phyloP scores from a whole-genome alignment of 257 asterid species.

The Scutellaria minor region DNA sequence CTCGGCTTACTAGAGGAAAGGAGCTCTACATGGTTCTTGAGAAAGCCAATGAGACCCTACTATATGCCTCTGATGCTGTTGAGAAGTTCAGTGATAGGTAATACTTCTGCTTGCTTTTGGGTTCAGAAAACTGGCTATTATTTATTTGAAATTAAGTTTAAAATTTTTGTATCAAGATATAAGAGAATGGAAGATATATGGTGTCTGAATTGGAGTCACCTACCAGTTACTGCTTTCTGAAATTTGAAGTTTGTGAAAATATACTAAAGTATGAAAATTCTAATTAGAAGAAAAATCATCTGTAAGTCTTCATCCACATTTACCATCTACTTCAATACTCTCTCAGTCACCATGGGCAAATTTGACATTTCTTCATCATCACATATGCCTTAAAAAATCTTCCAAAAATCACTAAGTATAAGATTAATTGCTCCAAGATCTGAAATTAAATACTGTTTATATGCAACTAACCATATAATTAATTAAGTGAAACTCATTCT shows the following conservation, averaged over 20 bases:
- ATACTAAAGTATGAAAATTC: not conserved
- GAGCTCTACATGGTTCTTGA: constrained; percentile 96
- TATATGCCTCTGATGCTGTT: constrained; percentile 87
- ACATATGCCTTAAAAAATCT: too few relatives aligned
- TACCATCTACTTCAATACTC: not conserved
- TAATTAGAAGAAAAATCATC: not conserved
- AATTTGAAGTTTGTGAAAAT: not conserved
- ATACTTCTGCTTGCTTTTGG: constrained; percentile 6
- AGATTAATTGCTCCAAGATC: too few relatives aligned
- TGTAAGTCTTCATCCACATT: not conserved
- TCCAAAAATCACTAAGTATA: too few relatives aligned
- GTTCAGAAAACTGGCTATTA: constrained; percentile 17
- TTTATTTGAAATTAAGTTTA: not conserved
- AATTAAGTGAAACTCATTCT: too few relatives aligned
- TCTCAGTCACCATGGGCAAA: too few relatives aligned
- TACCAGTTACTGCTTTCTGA: not conserved
- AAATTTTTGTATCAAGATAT: constrained; percentile 19
- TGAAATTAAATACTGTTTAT: too few relatives aligned
- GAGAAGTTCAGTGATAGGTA: constrained; percentile 97
- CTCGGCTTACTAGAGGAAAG: constrained; percentile 77
- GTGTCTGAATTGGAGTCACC: not conserved
- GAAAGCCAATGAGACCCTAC: constrained; percentile 94
- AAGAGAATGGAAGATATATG: not conserved
- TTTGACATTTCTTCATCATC: too few relatives aligned
- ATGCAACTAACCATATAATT: too few relatives aligned